A percentile compares a stretch with the other conserved stretches of the same genome.
phyloP scores from a whole-genome alignment of 805 yeast species.

The Ogataea methanolica region DNA sequence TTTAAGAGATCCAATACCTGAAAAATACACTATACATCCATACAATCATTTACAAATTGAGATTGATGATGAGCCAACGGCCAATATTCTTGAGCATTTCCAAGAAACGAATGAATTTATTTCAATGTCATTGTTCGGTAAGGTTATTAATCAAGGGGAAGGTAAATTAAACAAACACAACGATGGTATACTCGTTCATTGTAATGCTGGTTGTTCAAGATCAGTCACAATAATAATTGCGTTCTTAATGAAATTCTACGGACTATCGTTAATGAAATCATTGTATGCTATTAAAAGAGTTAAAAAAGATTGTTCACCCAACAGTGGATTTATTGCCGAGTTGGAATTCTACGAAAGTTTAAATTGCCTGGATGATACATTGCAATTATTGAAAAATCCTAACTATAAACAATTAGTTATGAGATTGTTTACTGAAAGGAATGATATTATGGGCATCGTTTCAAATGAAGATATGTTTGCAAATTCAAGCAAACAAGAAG shows the following conservation, averaged over 20 bases:
- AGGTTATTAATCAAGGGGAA: conserved; percentile 21
- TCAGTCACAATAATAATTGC: conserved; percentile 43
- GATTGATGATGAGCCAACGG: conserved; percentile 66
- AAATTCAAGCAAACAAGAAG: conserved; percentile 2
- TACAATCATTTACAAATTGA: conserved; percentile 58
- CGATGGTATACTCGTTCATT: conserved; percentile 46
- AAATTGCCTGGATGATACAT: conserved; percentile 33
- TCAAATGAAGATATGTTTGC: conserved; percentile 13
- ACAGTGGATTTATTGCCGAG: conserved; percentile 70
- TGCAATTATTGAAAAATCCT: conserved; percentile 8
- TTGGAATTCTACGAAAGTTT: conserved; percentile 52
- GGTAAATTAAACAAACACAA: conserved; percentile 31
- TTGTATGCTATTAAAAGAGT: conserved; percentile 70
- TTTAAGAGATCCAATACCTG: conserved; percentile 59
- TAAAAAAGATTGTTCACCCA: conserved; percentile 61
- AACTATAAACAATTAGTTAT: conserved; percentile 42
- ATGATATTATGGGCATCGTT: conserved; percentile 13
- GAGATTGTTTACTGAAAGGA: conserved; percentile 25
- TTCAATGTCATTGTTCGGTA: conserved; percentile 53
- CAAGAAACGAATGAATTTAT: conserved; percentile 63
- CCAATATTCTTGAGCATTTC: conserved; percentile 61
- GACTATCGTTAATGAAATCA: conserved; percentile 56
- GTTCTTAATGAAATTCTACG: conserved; percentile 48
- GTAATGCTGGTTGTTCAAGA: conserved; percentile 49
- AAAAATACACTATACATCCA: conserved; percentile 36